Percentiles rank a stretch among this genome's conserved stretches.
Conservation (phyloP, 2,329 filamentous ascomycete genomes). For the Colletotrichum orbiculare region DNA sequence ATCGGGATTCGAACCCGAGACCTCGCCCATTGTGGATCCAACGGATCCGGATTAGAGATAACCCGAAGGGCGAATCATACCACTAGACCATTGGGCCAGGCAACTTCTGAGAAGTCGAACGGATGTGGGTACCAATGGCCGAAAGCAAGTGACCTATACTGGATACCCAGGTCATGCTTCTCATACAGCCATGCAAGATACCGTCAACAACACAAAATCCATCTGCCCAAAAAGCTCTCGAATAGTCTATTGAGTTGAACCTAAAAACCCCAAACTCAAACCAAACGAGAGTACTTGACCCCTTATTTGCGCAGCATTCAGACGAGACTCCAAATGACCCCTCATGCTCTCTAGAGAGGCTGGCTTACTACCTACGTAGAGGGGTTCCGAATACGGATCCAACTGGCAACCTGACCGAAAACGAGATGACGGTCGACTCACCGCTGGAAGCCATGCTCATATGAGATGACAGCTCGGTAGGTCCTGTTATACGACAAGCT, state of each 20-base stretch:
- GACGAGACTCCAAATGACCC: too few species aligned
- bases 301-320: too few species aligned
- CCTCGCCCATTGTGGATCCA: constrained; percentile 30
- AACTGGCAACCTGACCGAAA: not conserved
- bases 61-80: constrained; percentile 38
- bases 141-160: not conserved
- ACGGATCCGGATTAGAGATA: constrained; percentile 1
- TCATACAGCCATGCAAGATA: not conserved
- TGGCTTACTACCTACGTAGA: not conserved
- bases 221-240: too few species aligned
- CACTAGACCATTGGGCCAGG: constrained; percentile 35
- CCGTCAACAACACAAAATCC: too few species aligned
- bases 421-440: not conserved
- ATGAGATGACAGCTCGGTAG: not conserved
- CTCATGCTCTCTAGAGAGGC: too few species aligned
- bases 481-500: too few species aligned
- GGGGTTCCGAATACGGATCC: not conserved
- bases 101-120: constrained; percentile 2
- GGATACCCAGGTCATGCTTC: accelerated
- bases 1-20: constrained; percentile 34
- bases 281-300: too few species aligned
- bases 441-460: not conserved
- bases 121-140: not conserved
- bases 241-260: too few species aligned
- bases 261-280: not conserved